Evolutionary conservation across 1,284 basidiomycete species (phyloP).

Genomic region (Phellopilus nigrolimitatus): DNA sequence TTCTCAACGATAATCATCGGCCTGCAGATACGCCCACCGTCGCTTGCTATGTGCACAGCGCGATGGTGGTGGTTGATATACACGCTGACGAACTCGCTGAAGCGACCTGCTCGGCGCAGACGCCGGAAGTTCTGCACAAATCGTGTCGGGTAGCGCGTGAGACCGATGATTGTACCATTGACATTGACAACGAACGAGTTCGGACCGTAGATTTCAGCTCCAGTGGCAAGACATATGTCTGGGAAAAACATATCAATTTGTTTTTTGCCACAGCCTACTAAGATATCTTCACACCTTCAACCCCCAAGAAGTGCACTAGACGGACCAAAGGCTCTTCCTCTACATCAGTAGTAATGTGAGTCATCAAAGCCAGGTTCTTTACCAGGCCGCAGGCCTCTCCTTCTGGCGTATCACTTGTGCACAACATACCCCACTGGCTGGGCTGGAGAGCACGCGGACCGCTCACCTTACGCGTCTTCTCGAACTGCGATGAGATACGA

Average conservation of each 20-base stretch:
- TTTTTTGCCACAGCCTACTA: slow-evolving; percentile 16
- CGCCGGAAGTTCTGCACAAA: slow-evolving; percentile 92
- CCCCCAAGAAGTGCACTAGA: slow-evolving; percentile 90
- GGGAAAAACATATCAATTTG: slow-evolving; percentile 21
- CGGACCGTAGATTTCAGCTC: slow-evolving; percentile 91
- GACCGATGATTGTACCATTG: slow-evolving; percentile 93
- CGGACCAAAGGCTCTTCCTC: slow-evolving; percentile 93
- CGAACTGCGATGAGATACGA: slow-evolving; percentile 96
- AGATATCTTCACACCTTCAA: slow-evolving; percentile 63
- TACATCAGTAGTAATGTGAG: slow-evolving; percentile 99
- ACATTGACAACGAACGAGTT: slow-evolving; percentile 95
- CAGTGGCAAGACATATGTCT: slow-evolving; percentile 93
- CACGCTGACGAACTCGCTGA: slow-evolving; percentile 96
- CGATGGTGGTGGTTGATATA: slow-evolving; percentile 97
- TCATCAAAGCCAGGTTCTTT: slow-evolving; percentile 99
- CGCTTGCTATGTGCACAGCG: slow-evolving; percentile 94
- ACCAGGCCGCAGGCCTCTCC: slow-evolving; percentile 99
- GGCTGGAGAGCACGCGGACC: slow-evolving; percentile 97
- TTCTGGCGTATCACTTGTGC: slow-evolving; percentile 98
- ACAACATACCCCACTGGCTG: slow-evolving; percentile 99
- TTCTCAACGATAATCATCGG: slow-evolving; percentile 98
- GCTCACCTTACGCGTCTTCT: slow-evolving; percentile 98
- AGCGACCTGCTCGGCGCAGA: slow-evolving; percentile 84
- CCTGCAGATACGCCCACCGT: slow-evolving; percentile 97
- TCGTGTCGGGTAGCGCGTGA: slow-evolving; percentile 81